Evolutionary conservation across 805 yeast species (phyloP), one percentile per base, ranked within the genome.

Genomic region (Yarrowia osloensis): DNA sequence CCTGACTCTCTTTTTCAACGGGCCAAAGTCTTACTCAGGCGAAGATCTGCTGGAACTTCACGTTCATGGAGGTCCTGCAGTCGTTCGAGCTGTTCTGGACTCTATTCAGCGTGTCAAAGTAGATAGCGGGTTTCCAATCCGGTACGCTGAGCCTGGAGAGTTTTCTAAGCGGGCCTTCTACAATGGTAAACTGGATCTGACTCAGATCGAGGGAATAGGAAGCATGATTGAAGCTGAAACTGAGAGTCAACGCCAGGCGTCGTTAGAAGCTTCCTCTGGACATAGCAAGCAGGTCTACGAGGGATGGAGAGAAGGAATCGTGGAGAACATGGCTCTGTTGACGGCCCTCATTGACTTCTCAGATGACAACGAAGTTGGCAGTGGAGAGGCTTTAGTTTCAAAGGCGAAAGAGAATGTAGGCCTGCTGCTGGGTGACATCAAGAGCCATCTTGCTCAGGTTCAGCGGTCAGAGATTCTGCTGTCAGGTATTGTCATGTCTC

Each of bases 311-410:
- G 73, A 80, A 6, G 77, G 80, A 19, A 81, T 95, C 2, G 81
- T 94, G 1, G 78, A 86, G 3, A 83, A 86, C 68, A 84, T 88
- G 65, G 97, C 97, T 0, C 77, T 88, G 62, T 76, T 94, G 66
- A 86, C 98, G 0, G 97, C 98, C 0, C 82, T 93, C 1, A 91
- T 95, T 44, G 99, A 95, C 77, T 95, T 95, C 77, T 94, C 97
- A 9, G 98, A 95, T 67, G 99, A 95, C 72, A 91, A 91, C 68
- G 96, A 90, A 69, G 80, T 87, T 15, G 89, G 88, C 71, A 81
- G 85, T 0, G 82, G 82, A 15, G 75, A 68, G n/a, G 70, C 70
- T 6, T 79, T 90, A 17, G 82, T 90, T 67, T 77, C 75, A 6
- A 75, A 77, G 0, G 92, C 90, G 0, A 80, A 79, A 8, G 39